phyloP scores from a whole-genome alignment of 371 early-diverging fungal species.

The Astathelohania contejeani region DNA sequence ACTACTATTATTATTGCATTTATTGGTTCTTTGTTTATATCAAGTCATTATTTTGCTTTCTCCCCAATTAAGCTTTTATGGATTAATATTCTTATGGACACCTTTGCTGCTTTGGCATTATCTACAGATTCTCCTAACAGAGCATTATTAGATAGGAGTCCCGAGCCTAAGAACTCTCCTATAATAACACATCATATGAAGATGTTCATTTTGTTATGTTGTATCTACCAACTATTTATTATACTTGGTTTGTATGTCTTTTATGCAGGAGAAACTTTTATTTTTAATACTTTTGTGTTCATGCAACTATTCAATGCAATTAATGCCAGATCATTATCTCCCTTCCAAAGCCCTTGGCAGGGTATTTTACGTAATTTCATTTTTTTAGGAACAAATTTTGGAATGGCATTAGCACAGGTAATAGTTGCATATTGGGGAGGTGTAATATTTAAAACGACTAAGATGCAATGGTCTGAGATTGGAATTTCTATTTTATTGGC shows the following conservation, averaged over 20 bases:
- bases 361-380: no score
- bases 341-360: slow-evolving; percentile 50
- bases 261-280: slow-evolving; percentile 56
- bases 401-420: no score
- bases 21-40: slow-evolving; percentile 54
- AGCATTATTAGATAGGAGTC: slow-evolving; percentile 61
- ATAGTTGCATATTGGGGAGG: no score
- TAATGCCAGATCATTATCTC: slow-evolving; percentile 6
- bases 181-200: slow-evolving; percentile 70
- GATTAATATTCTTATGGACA: slow-evolving; percentile 66
- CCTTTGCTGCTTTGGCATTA: slow-evolving; percentile 65
- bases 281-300: slow-evolving; percentile 83
- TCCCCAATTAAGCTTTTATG: slow-evolving; percentile 69
- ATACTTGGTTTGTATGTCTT: slow-evolving; percentile 55
- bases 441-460: no score
- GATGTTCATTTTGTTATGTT: slow-evolving; percentile 71
- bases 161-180: slow-evolving; percentile 60
- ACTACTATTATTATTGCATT: slow-evolving; percentile 61
- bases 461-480: no score
- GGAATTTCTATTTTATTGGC: no score
- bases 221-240: slow-evolving; percentile 60
- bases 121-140: slow-evolving; percentile 63
- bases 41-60: slow-evolving; percentile 55
- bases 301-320: slow-evolving; percentile 68
- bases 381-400: no score